Evolutionary conservation across 1,139 yeast species (phyloP), one percentile per base, ranked within the genome.

Genomic region (Sugiyamaella japonica): DNA sequence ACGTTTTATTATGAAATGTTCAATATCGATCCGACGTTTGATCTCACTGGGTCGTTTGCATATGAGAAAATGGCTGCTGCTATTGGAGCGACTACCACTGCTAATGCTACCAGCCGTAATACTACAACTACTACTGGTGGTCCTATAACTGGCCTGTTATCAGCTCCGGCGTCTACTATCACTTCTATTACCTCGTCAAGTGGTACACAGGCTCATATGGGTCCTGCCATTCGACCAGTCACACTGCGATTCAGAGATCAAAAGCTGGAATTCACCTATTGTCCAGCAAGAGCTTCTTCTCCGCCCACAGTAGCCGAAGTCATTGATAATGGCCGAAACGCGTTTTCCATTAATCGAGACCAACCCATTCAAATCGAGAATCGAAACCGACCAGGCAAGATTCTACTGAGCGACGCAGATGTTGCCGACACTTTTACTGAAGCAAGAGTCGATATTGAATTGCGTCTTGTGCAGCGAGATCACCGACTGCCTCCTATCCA

Each of bases 231-330:
- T 2, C 72, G 77, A n/a, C 70, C 70, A 0, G 84, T 81, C 7
- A 66, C 71, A 8, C 77, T 73, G 59, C 76, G 67, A 70, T 86
- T 72, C 62, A 70, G 72, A 43, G 68, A 69, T 37, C 72, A 73
- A 52, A 67, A 65, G 39, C 65, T 87, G 43, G 80, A 84, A 52
- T 83, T 87, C 62, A 76, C 81, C 3, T 88, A 78, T 67, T 79
- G 85, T n/a, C 77, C 80, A 4, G 67, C 72, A 25, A 79, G 79
- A 50, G 79, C 84, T 12, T 57, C 66, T 12, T 83, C 91, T 0
- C 84, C 90, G 1, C 96, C 91, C 6, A 82, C 86, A 6, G 73
- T 80, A 56, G 64, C 78, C 15, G 96, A 88, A 66, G 71, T 88
- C 17, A 66, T 86, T 17, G 87, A 85, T 54, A 87, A 87, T 66